phyloP scores from a whole-genome alignment of 371 early-diverging fungal species.

The Pancytospora philotis region DNA sequence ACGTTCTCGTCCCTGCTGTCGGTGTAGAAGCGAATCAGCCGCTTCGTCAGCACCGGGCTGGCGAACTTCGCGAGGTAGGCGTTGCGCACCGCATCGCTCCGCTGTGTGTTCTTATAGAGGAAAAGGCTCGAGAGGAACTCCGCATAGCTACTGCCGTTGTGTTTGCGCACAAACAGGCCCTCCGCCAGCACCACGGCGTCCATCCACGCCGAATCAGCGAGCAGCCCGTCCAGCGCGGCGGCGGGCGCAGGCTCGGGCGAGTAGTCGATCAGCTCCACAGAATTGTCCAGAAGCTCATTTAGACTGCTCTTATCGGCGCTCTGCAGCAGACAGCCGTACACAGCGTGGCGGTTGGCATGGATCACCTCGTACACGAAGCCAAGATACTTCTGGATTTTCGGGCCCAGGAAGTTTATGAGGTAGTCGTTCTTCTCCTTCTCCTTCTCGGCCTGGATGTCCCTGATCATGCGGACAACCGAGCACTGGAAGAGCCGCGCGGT shows the following conservation, averaged over 20 bases:
- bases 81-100: neutral
- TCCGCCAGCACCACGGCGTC: neutral
- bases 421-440: neutral
- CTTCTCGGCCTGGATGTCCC: neutral
- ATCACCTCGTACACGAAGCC: neutral
- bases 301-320: neutral
- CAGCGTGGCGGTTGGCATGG: neutral
- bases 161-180: neutral
- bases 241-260: neutral
- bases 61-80: neutral
- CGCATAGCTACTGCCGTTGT: neutral
- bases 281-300: neutral
- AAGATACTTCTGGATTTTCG: neutral
- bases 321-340: neutral
- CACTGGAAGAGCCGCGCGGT: neutral
- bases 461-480: neutral
- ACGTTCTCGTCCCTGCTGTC: constrained; percentile 7
- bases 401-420: no score
- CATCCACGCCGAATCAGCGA: neutral
- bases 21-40: neutral
- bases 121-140: neutral
- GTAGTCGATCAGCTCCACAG: neutral
- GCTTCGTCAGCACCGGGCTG: neutral
- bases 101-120: constrained; percentile 7
- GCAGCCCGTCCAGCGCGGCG: neutral